These are phyloP conservation scores for Pestalotiopsis fici DNA, from an alignment of 2,329 filamentous ascomycete genomes.

Conservation along the genomic window DNA sequence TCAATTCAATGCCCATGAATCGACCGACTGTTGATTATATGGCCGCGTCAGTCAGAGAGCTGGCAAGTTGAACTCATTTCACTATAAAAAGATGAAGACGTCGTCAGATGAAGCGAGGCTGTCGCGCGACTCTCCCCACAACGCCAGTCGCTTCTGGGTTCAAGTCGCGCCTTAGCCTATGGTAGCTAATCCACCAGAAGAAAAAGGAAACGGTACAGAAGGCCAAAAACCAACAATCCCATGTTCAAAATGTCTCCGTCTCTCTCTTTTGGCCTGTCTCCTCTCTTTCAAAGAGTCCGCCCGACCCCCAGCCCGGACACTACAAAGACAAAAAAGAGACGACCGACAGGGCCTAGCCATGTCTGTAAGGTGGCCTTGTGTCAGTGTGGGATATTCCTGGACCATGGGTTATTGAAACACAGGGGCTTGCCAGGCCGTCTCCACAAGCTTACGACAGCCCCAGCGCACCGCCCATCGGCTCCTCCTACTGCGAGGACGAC, in stretches of 20 bases:
- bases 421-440: not conserved
- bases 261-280: too few species aligned
- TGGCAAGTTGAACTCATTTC: not conserved
- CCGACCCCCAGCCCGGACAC: not conserved
- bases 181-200: not conserved
- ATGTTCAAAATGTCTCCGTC: too few species aligned
- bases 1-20: not conserved
- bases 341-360: not conserved
- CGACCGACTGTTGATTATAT: not conserved
- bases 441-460: conserved; percentile 8
- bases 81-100: not conserved
- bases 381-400: conserved; percentile 3
- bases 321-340: not conserved
- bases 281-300: not conserved
- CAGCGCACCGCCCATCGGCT: not conserved
- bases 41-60: not conserved
- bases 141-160: not conserved
- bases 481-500: not conserved
- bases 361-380: not conserved
- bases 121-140: not conserved
- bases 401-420: not conserved
- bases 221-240: not conserved
- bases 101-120: conserved; percentile 9
- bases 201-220: not conserved
- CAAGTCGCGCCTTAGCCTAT: not conserved